Evolutionary conservation across 768 basidiomycete species (phyloP).

Genomic region (Naganishia kalamii): DNA sequence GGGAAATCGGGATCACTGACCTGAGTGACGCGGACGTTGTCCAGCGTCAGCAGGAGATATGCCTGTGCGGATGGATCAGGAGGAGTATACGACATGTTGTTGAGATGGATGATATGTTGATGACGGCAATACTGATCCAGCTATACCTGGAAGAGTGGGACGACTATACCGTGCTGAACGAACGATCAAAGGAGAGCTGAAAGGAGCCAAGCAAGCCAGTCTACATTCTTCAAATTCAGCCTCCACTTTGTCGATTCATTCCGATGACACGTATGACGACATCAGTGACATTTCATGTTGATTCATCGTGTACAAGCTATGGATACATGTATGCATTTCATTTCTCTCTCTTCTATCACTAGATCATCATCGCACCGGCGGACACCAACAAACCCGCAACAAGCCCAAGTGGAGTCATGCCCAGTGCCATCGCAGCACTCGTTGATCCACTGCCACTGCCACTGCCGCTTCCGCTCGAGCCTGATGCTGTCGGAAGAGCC

Average conservation of each 20-base stretch:
- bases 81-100: neutral
- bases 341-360: neutral
- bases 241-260: neutral
- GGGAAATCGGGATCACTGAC: constrained; percentile 19
- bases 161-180: too few relatives aligned
- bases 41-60: constrained; percentile 42
- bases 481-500: neutral
- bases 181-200: neutral
- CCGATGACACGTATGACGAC: neutral
- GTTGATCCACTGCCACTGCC: neutral
- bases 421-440: neutral
- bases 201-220: neutral
- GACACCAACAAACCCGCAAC: neutral
- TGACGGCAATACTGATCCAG: too few relatives aligned
- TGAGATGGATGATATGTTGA: too few relatives aligned
- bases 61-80: constrained; percentile 29
- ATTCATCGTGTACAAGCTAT: neutral
- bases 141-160: too few relatives aligned
- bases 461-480: neutral
- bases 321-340: neutral
- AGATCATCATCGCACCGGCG: neutral
- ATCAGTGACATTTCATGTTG: too few relatives aligned
- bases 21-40: constrained; percentile 37
- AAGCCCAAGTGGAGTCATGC: neutral
- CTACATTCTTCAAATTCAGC: neutral